Percentiles rank a stretch among this genome's conserved stretches.
Conservation (phyloP, 2,329 filamentous ascomycete genomes). For the Clonostachys byssicola region DNA sequence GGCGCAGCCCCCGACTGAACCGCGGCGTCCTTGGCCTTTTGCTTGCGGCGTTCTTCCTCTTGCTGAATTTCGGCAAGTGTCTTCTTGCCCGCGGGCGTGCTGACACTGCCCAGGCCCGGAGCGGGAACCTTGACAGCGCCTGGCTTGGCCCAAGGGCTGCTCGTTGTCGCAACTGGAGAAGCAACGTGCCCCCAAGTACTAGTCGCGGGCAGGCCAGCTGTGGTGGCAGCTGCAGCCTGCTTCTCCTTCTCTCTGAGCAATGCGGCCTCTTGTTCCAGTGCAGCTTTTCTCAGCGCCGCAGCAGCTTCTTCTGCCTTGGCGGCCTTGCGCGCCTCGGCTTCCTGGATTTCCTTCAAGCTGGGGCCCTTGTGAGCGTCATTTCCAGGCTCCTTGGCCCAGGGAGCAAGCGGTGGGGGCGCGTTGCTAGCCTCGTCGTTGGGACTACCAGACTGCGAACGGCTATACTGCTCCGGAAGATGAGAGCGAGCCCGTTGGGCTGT, state of each 20-base stretch:
- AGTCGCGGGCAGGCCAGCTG: conserved; percentile 77
- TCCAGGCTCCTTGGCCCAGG: conserved; percentile 88
- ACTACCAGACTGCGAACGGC: conserved; percentile 72
- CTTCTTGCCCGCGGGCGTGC: conserved; percentile 60
- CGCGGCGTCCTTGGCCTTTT: conserved; percentile 55
- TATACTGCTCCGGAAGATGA: conserved; percentile 73
- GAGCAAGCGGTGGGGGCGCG: conserved; percentile 70
- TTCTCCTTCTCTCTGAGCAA: conserved; percentile 57
- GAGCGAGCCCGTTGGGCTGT: conserved; percentile 81
- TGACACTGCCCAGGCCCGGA: conserved; percentile 11
- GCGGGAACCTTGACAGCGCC: conserved; percentile 34
- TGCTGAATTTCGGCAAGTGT: conserved; percentile 94
- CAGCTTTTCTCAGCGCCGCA: conserved; percentile 70
- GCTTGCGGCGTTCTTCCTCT: conserved; percentile 89
- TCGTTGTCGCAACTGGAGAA: conserved; percentile 62
- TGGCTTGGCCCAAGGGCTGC: conserved; percentile 66
- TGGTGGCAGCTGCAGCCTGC: conserved; percentile 45
- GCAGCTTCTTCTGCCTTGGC: conserved; percentile 83
- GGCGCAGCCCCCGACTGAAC: conserved; percentile 42
- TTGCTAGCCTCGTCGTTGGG: conserved; percentile 48
- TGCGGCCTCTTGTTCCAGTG: conserved; percentile 74
- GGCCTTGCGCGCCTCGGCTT: conserved; percentile 88
- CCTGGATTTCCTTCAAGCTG: conserved; percentile 94
- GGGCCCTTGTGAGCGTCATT: conserved; percentile 72
- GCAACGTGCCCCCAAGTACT: conserved; percentile 80